Evolutionary conservation across 2,329 filamentous ascomycete genomes (phyloP).

Genomic region (Fusarium protoensiforme): DNA sequence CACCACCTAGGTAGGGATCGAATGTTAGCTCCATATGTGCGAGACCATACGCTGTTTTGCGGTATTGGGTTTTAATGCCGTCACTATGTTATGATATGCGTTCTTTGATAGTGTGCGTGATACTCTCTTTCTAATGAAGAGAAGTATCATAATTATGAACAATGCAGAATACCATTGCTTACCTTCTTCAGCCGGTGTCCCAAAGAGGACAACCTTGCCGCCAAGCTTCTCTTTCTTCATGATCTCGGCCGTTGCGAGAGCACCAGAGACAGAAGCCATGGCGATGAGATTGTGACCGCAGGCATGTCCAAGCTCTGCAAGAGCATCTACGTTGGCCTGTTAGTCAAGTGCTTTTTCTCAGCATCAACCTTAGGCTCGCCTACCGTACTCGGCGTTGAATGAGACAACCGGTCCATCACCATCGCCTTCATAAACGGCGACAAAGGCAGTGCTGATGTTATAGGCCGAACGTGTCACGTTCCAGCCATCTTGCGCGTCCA

Average conservation of each 20-base stretch:
- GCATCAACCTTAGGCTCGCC: background rate
- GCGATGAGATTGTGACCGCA: background rate
- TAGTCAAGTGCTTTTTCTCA: too few relatives aligned
- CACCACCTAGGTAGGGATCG: background rate
- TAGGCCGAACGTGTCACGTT: background rate
- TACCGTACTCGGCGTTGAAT: background rate
- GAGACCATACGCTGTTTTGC: too few relatives aligned
- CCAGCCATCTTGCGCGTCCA: conserved; percentile 37
- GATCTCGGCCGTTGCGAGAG: background rate
- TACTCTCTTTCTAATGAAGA: too few relatives aligned
- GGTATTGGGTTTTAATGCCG: too few relatives aligned
- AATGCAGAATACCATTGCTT: background rate
- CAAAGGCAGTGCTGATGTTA: background rate
- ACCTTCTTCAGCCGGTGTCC: background rate
- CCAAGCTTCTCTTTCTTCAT: background rate
- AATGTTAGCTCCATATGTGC: background rate
- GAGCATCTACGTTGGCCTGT: background rate
- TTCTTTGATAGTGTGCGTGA: too few relatives aligned
- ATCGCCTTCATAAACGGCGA: background rate
- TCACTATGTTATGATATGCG: too few relatives aligned
- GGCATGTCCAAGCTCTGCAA: background rate
- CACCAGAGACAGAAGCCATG: background rate
- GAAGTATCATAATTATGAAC: too few relatives aligned
- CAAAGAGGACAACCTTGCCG: background rate
- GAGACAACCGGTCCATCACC: background rate